Percentiles rank a stretch among this genome's conserved stretches.
Conservation (phyloP, 2,329 filamentous ascomycete genomes). For the Dactylellina parvicollis region DNA sequence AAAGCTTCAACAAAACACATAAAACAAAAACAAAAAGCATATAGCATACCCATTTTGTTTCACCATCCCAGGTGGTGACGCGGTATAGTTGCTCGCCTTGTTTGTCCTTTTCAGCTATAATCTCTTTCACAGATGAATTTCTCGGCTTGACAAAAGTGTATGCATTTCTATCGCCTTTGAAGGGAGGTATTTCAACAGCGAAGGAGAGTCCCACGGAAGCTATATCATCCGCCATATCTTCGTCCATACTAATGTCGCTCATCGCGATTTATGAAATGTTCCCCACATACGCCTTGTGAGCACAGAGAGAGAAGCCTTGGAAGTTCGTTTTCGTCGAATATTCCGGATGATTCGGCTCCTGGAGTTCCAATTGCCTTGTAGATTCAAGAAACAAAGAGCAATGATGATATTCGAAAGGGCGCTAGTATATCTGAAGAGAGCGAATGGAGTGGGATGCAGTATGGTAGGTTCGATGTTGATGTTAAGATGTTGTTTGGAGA, state of each 20-base stretch:
- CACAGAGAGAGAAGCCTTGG: too few relatives aligned
- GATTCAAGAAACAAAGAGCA: too few relatives aligned
- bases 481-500: background rate
- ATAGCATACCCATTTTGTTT: conserved; percentile 30
- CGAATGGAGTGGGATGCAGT: background rate
- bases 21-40: background rate
- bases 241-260: conserved; percentile 16
- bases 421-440: too few relatives aligned
- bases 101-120: conserved; percentile 18
- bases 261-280: background rate
- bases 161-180: conserved; percentile 22
- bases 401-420: too few relatives aligned
- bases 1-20: background rate
- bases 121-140: conserved; percentile 27
- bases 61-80: conserved; percentile 38
- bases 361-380: too few relatives aligned
- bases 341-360: too few relatives aligned
- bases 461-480: background rate
- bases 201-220: background rate
- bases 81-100: conserved; percentile 29
- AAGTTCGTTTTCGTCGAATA: too few relatives aligned
- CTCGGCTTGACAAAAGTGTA: conserved; percentile 15
- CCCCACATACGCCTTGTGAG: too few relatives aligned
- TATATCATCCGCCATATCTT: conserved; percentile 19
- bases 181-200: conserved; percentile 32